Percentiles rank a stretch among this genome's conserved stretches.
Conservation (phyloP, 208 protist species). For the Phytomonas francai region DNA sequence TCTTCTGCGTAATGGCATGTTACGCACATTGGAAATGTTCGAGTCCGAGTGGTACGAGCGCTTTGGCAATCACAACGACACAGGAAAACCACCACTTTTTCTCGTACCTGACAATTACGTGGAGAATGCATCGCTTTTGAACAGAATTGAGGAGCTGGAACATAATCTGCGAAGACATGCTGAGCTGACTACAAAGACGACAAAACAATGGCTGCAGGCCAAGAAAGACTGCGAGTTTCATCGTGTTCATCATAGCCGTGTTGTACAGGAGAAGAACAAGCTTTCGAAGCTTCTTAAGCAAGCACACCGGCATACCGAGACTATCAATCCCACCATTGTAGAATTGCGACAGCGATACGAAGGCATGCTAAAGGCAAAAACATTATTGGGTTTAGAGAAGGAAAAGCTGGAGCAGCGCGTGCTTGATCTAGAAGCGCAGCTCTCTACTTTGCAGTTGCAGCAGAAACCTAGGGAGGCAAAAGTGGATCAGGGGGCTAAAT, state of each 20-base stretch:
- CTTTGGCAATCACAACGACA: slow-evolving; percentile 39
- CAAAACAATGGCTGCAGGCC: slow-evolving; percentile 65
- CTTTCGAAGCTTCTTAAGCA: slow-evolving; percentile 65
- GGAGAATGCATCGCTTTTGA: slow-evolving; percentile 68
- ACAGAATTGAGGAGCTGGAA: slow-evolving; percentile 71
- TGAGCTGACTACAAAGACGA: slow-evolving; percentile 67
- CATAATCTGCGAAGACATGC: slow-evolving; percentile 74
- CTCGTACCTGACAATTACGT: slow-evolving; percentile 84
- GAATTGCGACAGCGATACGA: slow-evolving; percentile 82
- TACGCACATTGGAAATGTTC: slow-evolving; percentile 73
- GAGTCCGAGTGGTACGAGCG: slow-evolving; percentile 86
- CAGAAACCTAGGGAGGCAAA: slow-evolving; percentile 9
- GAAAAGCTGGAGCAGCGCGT: slow-evolving; percentile 80
- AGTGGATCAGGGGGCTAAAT: slow-evolving; percentile 14
- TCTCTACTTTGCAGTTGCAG: slow-evolving; percentile 13
- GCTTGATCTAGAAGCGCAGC: slow-evolving; percentile 33
- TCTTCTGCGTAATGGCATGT: slow-evolving; percentile 75
- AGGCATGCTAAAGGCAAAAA: slow-evolving; percentile 68
- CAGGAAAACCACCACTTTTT: slow-evolving; percentile 5
- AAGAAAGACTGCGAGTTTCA: slow-evolving; percentile 89
- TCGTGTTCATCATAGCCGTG: slow-evolving; percentile 75
- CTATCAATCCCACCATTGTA: slow-evolving; percentile 70
- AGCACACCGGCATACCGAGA: slow-evolving; percentile 58
- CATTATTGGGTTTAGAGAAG: slow-evolving; percentile 70
- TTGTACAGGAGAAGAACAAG: slow-evolving; percentile 83